These are phyloP conservation scores for Stevia rebaudiana DNA, from an alignment of 140 eudicot species.

Conservation along the genomic window DNA sequence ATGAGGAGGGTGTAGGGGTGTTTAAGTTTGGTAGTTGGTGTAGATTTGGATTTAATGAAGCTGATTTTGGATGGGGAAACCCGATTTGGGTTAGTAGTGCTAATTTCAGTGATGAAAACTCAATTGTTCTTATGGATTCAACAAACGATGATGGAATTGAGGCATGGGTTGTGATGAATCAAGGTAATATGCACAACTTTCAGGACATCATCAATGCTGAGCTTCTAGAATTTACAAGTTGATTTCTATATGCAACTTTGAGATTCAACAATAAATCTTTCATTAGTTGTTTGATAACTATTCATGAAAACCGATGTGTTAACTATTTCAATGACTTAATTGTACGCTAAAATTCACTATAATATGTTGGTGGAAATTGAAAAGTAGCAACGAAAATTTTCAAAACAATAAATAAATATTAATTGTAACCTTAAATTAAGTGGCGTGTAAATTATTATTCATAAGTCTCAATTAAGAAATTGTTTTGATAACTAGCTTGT, in stretches of 20 bases:
- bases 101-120: slow-evolving; percentile 26
- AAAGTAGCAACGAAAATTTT: no score
- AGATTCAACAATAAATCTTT: neutral
- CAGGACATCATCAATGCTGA: slow-evolving; percentile 38
- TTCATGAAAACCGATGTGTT: no score
- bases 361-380: no score
- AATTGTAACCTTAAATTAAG: no score
- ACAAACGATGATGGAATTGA: slow-evolving; percentile 39
- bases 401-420: no score
- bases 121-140: slow-evolving; percentile 39
- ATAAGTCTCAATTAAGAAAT: no score
- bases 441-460: no score
- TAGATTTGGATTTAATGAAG: slow-evolving; percentile 34
- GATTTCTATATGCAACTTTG: neutral
- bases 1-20: slow-evolving; percentile 27
- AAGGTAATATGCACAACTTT: slow-evolving; percentile 41
- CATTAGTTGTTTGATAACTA: neutral
- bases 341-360: no score
- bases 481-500: no score
- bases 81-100: slow-evolving; percentile 52
- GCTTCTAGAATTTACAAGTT: slow-evolving; percentile 22
- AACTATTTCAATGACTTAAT: no score
- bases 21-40: slow-evolving; percentile 53
- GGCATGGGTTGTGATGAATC: slow-evolving; percentile 47
- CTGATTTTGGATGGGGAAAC: slow-evolving; percentile 68